Base-by-base conservation (phyloP, 805 yeast genomes). In the Zygoascus ofunaensis region DNA sequence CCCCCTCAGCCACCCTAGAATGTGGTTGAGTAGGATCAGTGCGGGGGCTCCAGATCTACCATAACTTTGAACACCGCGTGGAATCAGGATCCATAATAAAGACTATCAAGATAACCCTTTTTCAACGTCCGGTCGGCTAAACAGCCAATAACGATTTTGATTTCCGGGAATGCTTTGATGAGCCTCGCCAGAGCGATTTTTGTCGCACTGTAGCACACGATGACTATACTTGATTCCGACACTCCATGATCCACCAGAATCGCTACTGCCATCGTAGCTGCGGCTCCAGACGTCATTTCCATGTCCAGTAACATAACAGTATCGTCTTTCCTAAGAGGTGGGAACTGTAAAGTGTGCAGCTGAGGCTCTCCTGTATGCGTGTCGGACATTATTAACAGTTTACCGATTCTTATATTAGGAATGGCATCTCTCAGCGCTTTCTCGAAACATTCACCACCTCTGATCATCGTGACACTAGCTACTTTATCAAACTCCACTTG, bases 381-480 rank as follows among this genome's bases (percentile, higher is more conserved):
- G 60, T 89, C 95, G 5, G 94, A 80, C 62, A 87, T 95, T 54
- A 90, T 87, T 39, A 90, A 67, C 20, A 90, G 60, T 57, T 89
- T 85, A 0, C 98, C 97, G 30, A 87, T 71, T 8, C 77, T 72
- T 10, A 86, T 79, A 41, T 80, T 86, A 7, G 1, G 96, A 21
- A 87, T 69, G 0, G 89, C 76, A 51, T 79, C 79, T 48, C 83
- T 76, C 34, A 90, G 67, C 0, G 95, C 81, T 24, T 73, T 75
- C 76, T 84, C 80, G 56, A 89, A 89, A 57, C 95, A 85, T 59
- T 87, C 97, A 4, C 98, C 98, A 0, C 95, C 87, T 50, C 95
- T 72, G 24, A 89, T 80, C 35, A 89, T 76, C 50, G 82, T 82
- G 4, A 87, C 83, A 0, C 92, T 92, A 23, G 82, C 68, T 7